Evolutionary conservation across 805 yeast genomes (phyloP), one percentile per base, ranked within the genome.

Genomic region (Nakazawaea holstii): DNA sequence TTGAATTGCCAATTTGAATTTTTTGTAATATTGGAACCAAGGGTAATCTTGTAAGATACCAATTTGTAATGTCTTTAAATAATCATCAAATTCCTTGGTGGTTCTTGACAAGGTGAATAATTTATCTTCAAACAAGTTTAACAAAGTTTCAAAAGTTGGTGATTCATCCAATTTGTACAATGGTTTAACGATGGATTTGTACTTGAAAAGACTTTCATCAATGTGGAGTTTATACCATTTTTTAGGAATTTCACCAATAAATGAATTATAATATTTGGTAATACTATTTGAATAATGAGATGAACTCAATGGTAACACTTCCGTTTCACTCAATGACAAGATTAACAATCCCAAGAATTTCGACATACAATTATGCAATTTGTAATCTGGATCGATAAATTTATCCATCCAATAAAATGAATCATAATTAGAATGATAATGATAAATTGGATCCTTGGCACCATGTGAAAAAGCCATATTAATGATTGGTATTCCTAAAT

Each of bases 21-120:
- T 88, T 53, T 71, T 75, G 53, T 70, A 74, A 45, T 74, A 66
- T 52, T 74, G 70, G 67, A 83, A 88, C 90, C 96, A 85, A 1
- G 97, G 90, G 55, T 77, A 84, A 55, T 88, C 97, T 38, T 73
- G 66, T 1, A 72, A 63, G 46, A 82, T 76, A 31, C 74, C 70
- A 1, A 66, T 63, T 52, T 79, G 80, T 27, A 87, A 68, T 1
- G 68, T 59, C 3, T 57, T 56, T 15, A 74, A 72, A 51, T 72
- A 71, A 2, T 53, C 56, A 54, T 86, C 91, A 54, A 76, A 83
- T 1, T 53, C 49, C 0, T 49, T 45, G 1, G 85, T 65, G 0
- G 58, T 52, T 2, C 43, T 48, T 3, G 51, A 43, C 35, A 73
- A 56, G 40, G 24, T 43, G 8, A 11, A 1, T 15, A 53, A 15